These are phyloP conservation scores for Erysimum cheiranthoides DNA, from an alignment of 345 rosid genomes.

Conservation along the genomic window DNA sequence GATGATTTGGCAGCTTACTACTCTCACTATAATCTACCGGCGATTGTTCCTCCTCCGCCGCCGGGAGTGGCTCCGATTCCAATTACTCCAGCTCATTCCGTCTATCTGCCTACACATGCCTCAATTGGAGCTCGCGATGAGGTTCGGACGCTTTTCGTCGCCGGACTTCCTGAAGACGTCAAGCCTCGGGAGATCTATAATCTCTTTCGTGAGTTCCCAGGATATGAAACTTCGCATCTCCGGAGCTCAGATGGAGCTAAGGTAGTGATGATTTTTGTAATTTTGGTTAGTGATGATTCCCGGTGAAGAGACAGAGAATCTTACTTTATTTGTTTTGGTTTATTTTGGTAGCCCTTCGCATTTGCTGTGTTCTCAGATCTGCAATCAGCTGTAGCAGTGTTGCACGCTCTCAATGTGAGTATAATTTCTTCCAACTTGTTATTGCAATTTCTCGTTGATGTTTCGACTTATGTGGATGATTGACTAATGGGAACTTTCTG, in stretches of 20 bases:
- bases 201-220: slow-evolving; percentile 85
- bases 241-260: slow-evolving; percentile 57
- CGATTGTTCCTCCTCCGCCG: slow-evolving; percentile 44
- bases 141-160: slow-evolving; percentile 86
- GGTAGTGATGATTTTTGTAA: neutral
- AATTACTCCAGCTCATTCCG: slow-evolving; percentile 42
- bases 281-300: neutral
- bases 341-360: slow-evolving; percentile 70
- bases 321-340: neutral
- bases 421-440: neutral
- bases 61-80: slow-evolving; percentile 41
- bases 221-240: slow-evolving; percentile 88
- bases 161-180: slow-evolving; percentile 89
- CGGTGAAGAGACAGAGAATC: neutral
- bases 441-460: neutral
- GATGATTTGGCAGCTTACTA: slow-evolving; percentile 67
- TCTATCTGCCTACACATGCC: slow-evolving; percentile 48
- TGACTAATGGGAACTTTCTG: too few species aligned
- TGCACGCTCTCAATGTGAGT: slow-evolving; percentile 86
- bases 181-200: slow-evolving; percentile 89
- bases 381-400: slow-evolving; percentile 73
- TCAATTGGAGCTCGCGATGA: slow-evolving; percentile 50
- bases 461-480: neutral
- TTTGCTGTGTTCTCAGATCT: slow-evolving; percentile 81
- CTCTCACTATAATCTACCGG: slow-evolving; percentile 49